Base-by-base conservation (phyloP, 768 basidiomycete species). In the Phaeotremella fagi region DNA sequence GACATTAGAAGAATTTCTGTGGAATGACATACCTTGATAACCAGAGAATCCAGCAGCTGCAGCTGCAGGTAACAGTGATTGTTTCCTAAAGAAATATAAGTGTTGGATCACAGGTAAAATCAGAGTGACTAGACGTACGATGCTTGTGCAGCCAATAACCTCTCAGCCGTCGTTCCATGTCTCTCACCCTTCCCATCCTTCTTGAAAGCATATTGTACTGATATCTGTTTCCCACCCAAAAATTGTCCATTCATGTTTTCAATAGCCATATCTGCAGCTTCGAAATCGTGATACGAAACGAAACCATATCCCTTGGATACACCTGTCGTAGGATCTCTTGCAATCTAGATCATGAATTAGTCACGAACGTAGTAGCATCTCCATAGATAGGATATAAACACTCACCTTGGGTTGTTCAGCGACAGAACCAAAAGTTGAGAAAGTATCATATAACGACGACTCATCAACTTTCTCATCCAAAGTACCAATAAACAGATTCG, bases 121-220 rank as follows among this genome's bases (percentile, higher is more conserved):
- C 31, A 61, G 38, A 16, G 18, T 12, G 38, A 41, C 7, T 41
- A 84, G 80, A 45, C 81, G 79, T 54, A 87, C 61, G 89, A 82
- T 43, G 94, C 95, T 74, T 98, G 92, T 1, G 90, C 84, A 2
- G 92, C 91, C 63, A 99, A 82, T 28, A 97, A 82, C 52, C 95
- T 85, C 77, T 99, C 95, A n/a, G 95, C 92, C 15, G 87, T 80
- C 11, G 94, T 95, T 25, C 95, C 95, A 68, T 98, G 95, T 3
- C 95, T 83, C 75, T 99, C 95, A 52, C 94, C 94, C 71, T 97
- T 94, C 38, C 90, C 91, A 68, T 98, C 95, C 77, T 98, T 98
- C 78, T 99, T 98, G 82, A 98, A 97, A 1, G 95, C 94, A 73
- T 95, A 99, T 72, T 97, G 91, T 11, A 95, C 91, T 16, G 86